Evolutionary conservation across 768 basidiomycete genomes (phyloP).

Genomic region (Boletus vinaceobasis): DNA sequence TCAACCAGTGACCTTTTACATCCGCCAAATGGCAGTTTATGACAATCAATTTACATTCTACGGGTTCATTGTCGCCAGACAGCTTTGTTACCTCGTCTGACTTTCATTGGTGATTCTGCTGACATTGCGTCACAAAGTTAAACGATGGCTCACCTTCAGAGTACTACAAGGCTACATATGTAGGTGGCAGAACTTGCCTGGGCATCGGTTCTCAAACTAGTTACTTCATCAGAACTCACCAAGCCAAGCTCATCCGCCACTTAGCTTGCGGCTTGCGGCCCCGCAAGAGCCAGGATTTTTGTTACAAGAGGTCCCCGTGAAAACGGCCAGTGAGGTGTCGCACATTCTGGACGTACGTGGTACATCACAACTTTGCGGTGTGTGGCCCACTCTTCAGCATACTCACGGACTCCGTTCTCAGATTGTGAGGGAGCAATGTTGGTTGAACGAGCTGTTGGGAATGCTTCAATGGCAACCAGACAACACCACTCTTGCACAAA

Average conservation of each 20-base stretch:
- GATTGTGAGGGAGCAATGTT: conserved; percentile 77
- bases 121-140: conserved; percentile 40
- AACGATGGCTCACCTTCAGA: conserved; percentile 53
- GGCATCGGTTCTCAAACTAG: not conserved
- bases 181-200: conserved; percentile 33
- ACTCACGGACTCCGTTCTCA: not conserved
- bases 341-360: conserved; percentile 64
- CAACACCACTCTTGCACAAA: not conserved
- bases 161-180: conserved; percentile 66
- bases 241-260: conserved; percentile 61
- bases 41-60: not conserved
- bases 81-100: not conserved
- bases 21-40: not conserved
- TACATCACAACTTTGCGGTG: not conserved
- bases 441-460: conserved; percentile 71
- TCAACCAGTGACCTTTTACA: not conserved
- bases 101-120: conserved; percentile 4
- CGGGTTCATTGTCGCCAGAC: not conserved
- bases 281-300: conserved; percentile 77
- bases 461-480: conserved; percentile 64
- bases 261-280: conserved; percentile 60
- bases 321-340: conserved; percentile 70
- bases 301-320: conserved; percentile 68
- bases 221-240: conserved; percentile 53
- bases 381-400: not conserved